These are phyloP conservation scores for Selaginella moellendorffii DNA, from an alignment of 75 land plant species.

Conservation along the genomic window DNA sequence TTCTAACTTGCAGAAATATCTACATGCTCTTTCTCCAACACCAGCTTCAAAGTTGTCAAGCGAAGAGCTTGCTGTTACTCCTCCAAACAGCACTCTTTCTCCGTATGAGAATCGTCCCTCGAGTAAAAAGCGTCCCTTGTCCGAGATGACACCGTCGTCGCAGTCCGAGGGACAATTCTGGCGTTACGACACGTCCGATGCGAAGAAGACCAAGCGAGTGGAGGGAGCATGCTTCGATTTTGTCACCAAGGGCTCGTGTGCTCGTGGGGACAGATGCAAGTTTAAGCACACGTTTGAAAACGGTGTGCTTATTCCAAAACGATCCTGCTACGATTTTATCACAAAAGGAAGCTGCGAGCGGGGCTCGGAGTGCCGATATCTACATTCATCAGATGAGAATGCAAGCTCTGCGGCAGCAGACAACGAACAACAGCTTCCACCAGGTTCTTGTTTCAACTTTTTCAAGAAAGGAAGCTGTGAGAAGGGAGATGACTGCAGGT, in stretches of 20 bases:
- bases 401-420: conserved; percentile 5
- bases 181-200: conserved; percentile 69
- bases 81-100: conserved; percentile 65
- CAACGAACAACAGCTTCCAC: conserved; percentile 14
- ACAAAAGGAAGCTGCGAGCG: conserved; percentile 85
- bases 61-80: conserved; percentile 37
- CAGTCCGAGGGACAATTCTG: conserved; percentile 68
- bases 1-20: conserved; percentile 85
- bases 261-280: conserved; percentile 66
- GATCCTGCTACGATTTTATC: conserved; percentile 81
- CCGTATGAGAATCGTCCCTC: conserved; percentile 35
- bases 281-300: conserved; percentile 59
- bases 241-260: conserved; percentile 44
- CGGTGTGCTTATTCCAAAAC: conserved; percentile 42
- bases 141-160: conserved; percentile 21
- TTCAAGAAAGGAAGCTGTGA: conserved; percentile 26
- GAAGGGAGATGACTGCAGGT: conserved; percentile 32
- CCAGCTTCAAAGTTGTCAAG: conserved; percentile 68
- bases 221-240: conserved; percentile 18
- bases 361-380: conserved; percentile 77
- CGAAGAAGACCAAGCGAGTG: conserved; percentile 44
- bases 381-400: conserved; percentile 20
- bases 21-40: conserved; percentile 93
- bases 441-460: conserved; percentile 29
- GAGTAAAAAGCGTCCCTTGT: conserved; percentile 16